Base-by-base conservation (phyloP, 2,329 filamentous ascomycete species). In the Didymellaceae sp. region DNA sequence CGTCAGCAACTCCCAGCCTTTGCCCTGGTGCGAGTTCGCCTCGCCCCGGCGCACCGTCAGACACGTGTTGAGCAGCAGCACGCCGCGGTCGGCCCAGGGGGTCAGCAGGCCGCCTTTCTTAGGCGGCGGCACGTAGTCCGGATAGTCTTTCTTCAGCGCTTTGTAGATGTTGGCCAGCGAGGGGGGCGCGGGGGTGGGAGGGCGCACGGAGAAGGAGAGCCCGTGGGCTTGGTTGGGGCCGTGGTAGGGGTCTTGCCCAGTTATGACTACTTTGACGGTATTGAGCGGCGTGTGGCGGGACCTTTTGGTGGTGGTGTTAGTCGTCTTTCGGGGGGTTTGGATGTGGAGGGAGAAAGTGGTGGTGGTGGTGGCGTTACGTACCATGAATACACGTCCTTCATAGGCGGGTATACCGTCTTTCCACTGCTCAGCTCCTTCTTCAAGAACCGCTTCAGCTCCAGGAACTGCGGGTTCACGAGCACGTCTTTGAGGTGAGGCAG, bases 181-280 rank as follows among this genome's bases (percentile, higher is more conserved):
- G 0, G 93, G 92, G 0, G 94, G 94, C 1, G 93, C 91, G 4
- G 85, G 84, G 0, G 91, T 96, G 0, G 94, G 94, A 3, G 93
- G 87, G 8, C 90, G 89, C 46, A 97, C 92, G 38, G 91, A 96
- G 81, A 99, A 99, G 71, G 90, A 93, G 52, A 99, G 86, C 33
- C 94, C 94, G 74, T 97, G 94, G 41, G 94, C 94, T 80, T 99
- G 94, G 74, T 95, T 95, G 72, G 85, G 74, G 72, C 96, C 96
- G 78, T 99, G 94, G 74, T 99, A 99, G 2, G 94, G 94, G 72
- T 99, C 94, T 77, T 99, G 94, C 59, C 94, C 94, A 45, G 97
- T 75, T 67, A 99, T 91, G 54, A 99, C 92, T 49, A 89, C 89
- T 74, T 96, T 96, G 72, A 97, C 92, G 11, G 82, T 87, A 77